Conservation (phyloP, 306 rosid species). For the Vigna radiata region DNA sequence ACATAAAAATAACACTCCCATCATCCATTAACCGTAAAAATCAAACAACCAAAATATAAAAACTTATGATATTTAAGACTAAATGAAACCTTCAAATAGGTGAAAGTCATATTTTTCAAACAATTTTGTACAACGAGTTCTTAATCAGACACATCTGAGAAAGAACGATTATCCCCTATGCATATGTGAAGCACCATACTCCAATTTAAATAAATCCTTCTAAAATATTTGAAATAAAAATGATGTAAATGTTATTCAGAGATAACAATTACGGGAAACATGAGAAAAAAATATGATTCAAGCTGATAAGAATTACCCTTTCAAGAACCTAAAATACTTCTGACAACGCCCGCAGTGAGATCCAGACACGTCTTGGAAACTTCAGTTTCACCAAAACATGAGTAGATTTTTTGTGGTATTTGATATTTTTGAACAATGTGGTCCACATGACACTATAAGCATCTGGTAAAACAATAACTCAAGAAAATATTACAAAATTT, state of each 20-base stretch:
- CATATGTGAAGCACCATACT: neutral
- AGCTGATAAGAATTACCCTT: neutral
- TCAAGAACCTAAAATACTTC: neutral
- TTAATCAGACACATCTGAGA: no score
- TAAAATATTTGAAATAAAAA: neutral
- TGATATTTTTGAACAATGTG: neutral
- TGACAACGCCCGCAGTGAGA: constrained; percentile 5
- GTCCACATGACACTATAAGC: constrained; percentile 20
- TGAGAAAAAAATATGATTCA: neutral
- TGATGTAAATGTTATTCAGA: neutral
- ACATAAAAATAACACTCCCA: no score
- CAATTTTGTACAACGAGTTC: no score
- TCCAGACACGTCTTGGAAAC: constrained; percentile 21
- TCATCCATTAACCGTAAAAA: no score
- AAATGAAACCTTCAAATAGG: no score
- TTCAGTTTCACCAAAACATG: neutral
- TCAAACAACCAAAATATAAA: no score
- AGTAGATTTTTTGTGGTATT: constrained; percentile 15
- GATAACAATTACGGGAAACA: neutral
- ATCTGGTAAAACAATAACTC: constrained; percentile 44
- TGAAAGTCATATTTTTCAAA: no score
- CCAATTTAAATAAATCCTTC: neutral
- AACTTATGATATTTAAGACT: no score
- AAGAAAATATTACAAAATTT: constrained; percentile 33
- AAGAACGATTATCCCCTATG: no score